These are phyloP conservation scores for Triticum dicoccoides DNA, from an alignment of 176 grass and related monocot genomes.

Conservation along the genomic window DNA sequence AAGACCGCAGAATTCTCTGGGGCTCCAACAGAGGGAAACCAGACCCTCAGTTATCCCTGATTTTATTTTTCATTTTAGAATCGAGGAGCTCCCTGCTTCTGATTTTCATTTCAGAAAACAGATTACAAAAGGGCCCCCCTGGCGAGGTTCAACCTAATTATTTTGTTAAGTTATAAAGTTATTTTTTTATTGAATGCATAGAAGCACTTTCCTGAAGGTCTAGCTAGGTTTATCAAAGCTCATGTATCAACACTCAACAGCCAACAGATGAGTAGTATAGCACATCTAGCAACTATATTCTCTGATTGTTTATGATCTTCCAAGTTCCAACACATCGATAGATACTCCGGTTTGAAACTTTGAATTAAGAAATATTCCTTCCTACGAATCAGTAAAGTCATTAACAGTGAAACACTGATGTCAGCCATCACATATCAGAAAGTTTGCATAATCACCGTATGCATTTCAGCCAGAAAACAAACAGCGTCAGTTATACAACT, in stretches of 20 bases:
- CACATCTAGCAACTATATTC: background rate
- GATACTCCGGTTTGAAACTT: conserved; percentile 15
- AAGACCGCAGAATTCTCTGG: background rate
- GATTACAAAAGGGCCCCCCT: background rate
- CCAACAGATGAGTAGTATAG: background rate
- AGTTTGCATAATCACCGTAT: background rate
- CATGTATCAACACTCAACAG: background rate
- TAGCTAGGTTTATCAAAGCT: conserved; percentile 11
- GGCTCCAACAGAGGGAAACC: background rate
- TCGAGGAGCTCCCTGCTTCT: background rate
- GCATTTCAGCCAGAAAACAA: conserved; percentile 19
- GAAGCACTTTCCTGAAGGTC: background rate
- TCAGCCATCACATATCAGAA: background rate
- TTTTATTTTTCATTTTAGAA: background rate
- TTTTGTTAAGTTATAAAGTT: background rate
- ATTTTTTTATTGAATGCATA: background rate
- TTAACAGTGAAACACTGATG: background rate
- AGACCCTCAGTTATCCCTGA: background rate
- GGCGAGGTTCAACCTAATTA: background rate
- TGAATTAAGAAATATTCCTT: background rate
- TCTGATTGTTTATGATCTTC: background rate
- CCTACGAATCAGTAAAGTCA: background rate
- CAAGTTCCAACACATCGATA: background rate
- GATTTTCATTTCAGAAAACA: background rate
- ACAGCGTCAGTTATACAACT: background rate